Conservation (phyloP, 2,329 filamentous ascomycete species). For the Verruconis gallopava region DNA sequence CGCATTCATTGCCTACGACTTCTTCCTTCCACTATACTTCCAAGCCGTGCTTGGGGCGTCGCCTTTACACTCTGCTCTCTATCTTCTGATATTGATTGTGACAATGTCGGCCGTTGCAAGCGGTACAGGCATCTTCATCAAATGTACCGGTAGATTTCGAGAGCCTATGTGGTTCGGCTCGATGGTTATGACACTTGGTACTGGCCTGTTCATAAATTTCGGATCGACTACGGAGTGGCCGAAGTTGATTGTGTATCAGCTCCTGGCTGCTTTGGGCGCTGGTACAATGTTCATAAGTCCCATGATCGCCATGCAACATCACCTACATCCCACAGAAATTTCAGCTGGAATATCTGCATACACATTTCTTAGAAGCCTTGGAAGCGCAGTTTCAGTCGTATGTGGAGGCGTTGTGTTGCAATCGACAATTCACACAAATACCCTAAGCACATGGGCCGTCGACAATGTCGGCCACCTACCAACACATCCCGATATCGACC, state of each 20-base stretch:
- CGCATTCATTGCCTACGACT: constrained; percentile 64
- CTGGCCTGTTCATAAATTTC: constrained; percentile 26
- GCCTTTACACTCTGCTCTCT: constrained; percentile 60
- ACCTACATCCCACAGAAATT: constrained; percentile 34
- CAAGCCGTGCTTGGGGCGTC: constrained; percentile 58
- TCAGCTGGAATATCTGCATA: constrained; percentile 41
- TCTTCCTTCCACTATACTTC: constrained; percentile 78
- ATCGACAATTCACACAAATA: constrained; percentile 23
- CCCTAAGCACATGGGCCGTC: too few relatives aligned
- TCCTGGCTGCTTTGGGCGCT: constrained; percentile 38
- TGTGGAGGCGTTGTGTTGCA: constrained; percentile 39
- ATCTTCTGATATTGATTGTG: constrained; percentile 57
- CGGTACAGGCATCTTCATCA: constrained; percentile 34
- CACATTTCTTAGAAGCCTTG: constrained; percentile 33
- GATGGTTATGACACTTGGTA: constrained; percentile 25
- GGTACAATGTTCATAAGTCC: constrained; percentile 43
- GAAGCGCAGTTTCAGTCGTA: constrained; percentile 35
- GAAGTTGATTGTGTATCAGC: constrained; percentile 35
- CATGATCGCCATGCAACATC: constrained; percentile 43
- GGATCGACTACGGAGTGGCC: constrained; percentile 20
- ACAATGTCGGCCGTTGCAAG: constrained; percentile 52
- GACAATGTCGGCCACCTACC: not conserved
- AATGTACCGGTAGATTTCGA: constrained; percentile 17
- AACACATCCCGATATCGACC: constrained; percentile 5
- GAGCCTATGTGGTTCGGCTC: constrained; percentile 22